Conservation (phyloP, 371 early-diverging fungal genomes). For the Haplosporangium sp. region DNA sequence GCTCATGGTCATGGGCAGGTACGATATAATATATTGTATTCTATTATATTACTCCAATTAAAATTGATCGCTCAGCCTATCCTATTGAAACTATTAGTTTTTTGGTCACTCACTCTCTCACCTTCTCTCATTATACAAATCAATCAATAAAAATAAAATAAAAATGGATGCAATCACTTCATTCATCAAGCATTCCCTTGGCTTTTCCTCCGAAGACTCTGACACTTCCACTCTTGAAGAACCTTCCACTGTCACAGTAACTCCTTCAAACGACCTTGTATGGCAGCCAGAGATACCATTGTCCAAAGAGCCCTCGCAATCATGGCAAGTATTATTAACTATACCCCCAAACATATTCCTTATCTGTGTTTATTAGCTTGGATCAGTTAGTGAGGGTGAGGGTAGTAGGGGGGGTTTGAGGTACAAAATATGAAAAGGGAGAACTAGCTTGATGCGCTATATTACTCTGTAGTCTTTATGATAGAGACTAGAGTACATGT, state of each 20-base stretch:
- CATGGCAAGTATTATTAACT: conserved; percentile 28
- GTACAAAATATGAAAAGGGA: no score
- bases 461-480: no score
- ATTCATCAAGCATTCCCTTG: conserved; percentile 22
- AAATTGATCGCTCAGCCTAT: no score
- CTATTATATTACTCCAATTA: no score
- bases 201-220: not conserved
- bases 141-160: not conserved
- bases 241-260: not conserved
- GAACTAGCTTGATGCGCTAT: no score
- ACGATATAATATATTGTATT: no score
- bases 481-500: no score
- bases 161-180: conserved; percentile 29
- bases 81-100: not conserved
- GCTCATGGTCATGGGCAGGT: not conserved
- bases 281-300: conserved; percentile 55
- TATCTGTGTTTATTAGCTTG: not conserved
- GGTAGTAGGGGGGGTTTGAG: no score
- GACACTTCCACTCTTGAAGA: not conserved
- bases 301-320: conserved; percentile 50
- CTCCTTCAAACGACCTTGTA: not conserved
- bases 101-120: not conserved
- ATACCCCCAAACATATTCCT: not conserved
- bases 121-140: not conserved
- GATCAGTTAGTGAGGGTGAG: not conserved